Conservation (phyloP, 352 stramenopile genomes). For the Pythium diclinum region DNA sequence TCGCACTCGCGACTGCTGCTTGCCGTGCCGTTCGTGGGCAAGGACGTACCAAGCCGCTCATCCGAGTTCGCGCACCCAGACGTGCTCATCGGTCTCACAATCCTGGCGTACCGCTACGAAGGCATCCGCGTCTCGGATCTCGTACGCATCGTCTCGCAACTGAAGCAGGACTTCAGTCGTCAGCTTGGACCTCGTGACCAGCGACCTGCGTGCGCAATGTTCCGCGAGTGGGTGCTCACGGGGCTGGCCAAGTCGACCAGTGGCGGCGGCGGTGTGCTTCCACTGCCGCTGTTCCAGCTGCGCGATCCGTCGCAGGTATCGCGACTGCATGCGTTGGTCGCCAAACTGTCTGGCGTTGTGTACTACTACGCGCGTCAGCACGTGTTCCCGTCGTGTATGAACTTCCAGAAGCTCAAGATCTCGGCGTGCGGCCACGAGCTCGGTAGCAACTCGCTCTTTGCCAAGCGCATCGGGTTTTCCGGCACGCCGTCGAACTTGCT, state of each 20-base stretch:
- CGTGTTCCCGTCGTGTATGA: conserved; percentile 99
- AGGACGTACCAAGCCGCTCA: conserved; percentile 97
- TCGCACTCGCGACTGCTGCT: conserved; percentile 95
- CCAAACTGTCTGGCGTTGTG: conserved; percentile 92
- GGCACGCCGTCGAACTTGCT: conserved; percentile 99
- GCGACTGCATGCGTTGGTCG: conserved; percentile 92
- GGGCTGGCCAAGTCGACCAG: conserved; percentile 38
- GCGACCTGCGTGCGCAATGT: conserved; percentile 72
- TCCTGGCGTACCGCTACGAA: conserved; percentile 91
- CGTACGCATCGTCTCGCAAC: conserved; percentile 80
- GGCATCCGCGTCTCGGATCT: conserved; percentile 83
- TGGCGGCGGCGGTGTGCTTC: conserved; percentile 63
- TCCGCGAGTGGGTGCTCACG: conserved; percentile 66
- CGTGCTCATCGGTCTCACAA: conserved; percentile 90
- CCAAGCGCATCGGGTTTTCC: conserved; percentile 97
- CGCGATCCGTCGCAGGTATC: conserved; percentile 95
- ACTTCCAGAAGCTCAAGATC: conserved; percentile 99
- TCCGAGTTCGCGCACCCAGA: conserved; percentile 99
- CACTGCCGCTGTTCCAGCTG: conserved; percentile 97
- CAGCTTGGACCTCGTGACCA: conserved; percentile 81
- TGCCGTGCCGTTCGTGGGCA: conserved; percentile 98
- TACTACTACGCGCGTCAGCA: conserved; percentile 98
- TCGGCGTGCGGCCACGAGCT: conserved; percentile 98
- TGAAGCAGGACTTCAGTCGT: conserved; percentile 86
- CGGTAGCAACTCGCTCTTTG: conserved; percentile 97